phyloP scores from a whole-genome alignment of 179 eudicot species.

The Nepenthes alata region DNA sequence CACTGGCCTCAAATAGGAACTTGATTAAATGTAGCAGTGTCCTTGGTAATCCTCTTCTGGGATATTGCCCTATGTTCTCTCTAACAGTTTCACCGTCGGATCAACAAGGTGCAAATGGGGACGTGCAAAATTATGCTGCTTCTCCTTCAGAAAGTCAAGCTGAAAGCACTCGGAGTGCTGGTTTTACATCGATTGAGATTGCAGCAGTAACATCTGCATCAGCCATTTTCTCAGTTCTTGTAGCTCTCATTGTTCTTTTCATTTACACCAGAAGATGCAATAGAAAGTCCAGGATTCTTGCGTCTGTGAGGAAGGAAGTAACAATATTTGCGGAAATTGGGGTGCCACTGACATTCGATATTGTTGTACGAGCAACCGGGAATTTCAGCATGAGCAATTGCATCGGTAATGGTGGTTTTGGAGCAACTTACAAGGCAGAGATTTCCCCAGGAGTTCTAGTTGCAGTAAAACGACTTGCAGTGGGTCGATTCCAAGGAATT shows the following conservation, averaged over 20 bases:
- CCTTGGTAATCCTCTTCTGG: conserved; percentile 35
- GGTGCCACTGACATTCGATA: conserved; percentile 38
- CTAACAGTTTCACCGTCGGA: conserved; percentile 23
- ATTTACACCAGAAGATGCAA: conserved; percentile 38
- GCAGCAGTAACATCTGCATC: conserved; percentile 42
- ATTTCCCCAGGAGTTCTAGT: conserved; percentile 38
- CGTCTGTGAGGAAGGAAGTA: conserved; percentile 36
- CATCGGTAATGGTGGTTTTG: conserved; percentile 57
- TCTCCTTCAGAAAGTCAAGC: conserved; percentile 17
- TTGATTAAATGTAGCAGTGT: conserved; percentile 32
- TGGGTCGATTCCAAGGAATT: conserved; percentile 46
- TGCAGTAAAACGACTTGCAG: conserved; percentile 44
- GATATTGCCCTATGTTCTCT: conserved; percentile 23
- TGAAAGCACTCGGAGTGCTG: conserved; percentile 5
- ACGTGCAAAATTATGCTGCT: conserved; percentile 13
- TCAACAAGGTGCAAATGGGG: conserved; percentile 13
- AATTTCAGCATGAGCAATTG: conserved; percentile 47
- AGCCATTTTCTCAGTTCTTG: conserved; percentile 40
- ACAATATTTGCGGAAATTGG: conserved; percentile 36
- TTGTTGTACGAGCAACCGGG: conserved; percentile 45
- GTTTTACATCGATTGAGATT: conserved; percentile 35
- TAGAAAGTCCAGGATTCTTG: conserved; percentile 27
- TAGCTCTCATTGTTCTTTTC: conserved; percentile 33
- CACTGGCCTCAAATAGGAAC: conserved; percentile 14
- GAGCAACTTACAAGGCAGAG: conserved; percentile 52